A percentile compares a stretch with the other conserved stretches of the same genome.
Evolutionary conservation across 176 grass and related monocot species (phyloP).

Genomic region (Bonia amplexicaulis): DNA sequence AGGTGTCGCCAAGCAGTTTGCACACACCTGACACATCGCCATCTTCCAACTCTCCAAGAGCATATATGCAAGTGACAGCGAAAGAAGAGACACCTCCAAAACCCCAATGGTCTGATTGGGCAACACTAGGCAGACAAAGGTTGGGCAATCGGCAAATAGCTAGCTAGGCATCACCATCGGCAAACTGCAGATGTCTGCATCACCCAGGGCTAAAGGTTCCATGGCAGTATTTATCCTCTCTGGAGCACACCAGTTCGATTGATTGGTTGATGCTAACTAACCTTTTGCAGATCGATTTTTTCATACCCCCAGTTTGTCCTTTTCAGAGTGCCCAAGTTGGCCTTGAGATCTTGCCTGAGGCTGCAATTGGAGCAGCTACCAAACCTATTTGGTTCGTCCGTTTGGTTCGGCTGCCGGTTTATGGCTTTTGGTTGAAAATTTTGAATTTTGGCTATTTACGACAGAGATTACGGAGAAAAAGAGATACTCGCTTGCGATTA

Average conservation of each 20-base stretch:
- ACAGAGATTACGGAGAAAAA: too few species aligned
- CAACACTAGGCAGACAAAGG: constrained; percentile 21
- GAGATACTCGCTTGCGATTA: too few species aligned
- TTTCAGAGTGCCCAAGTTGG: constrained; percentile 23
- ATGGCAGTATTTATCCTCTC: constrained; percentile 36
- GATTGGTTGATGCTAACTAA: not conserved
- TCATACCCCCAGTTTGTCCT: constrained; percentile 16
- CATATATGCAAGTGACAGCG: not conserved
- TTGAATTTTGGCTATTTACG: too few species aligned
- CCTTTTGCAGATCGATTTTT: not conserved
- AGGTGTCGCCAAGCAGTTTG: not conserved
- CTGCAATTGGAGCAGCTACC: not conserved
- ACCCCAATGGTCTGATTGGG: not conserved
- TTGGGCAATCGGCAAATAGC: constrained; percentile 25
- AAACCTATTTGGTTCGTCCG: too few species aligned
- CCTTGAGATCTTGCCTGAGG: not conserved
- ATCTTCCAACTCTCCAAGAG: not conserved
- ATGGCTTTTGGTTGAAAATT: too few species aligned
- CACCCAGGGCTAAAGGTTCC: constrained; percentile 25
- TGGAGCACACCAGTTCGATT: not conserved
- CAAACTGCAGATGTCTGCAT: not conserved
- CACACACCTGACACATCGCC: not conserved
- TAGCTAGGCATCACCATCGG: not conserved
- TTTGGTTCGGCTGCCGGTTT: too few species aligned
- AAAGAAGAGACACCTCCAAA: constrained; percentile 21